Percentiles rank a stretch among this genome's conserved stretches.
Conservation (phyloP, 2,329 filamentous ascomycete genomes). For the Thelonectria rubi region DNA sequence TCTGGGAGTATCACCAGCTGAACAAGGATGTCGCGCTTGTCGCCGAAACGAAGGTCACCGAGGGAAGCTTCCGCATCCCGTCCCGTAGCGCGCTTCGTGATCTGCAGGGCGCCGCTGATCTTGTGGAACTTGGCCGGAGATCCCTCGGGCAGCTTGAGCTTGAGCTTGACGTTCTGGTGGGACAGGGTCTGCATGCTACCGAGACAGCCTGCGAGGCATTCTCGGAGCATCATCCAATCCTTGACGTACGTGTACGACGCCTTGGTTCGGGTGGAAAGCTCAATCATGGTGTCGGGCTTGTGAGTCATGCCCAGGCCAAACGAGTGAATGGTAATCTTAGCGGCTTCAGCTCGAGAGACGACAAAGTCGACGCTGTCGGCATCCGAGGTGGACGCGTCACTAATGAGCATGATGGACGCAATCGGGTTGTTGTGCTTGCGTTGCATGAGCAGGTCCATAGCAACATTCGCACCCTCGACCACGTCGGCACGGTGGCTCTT, state of each 20-base stretch:
- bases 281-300: conserved; percentile 98
- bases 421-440: conserved; percentile 95
- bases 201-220: conserved; percentile 92
- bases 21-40: conserved; percentile 92
- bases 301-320: conserved; percentile 97
- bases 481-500: conserved; percentile 97
- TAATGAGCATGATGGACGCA: conserved; percentile 94
- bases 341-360: conserved; percentile 93
- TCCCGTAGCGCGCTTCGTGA: conserved; percentile 94
- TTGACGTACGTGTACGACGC: conserved; percentile 98
- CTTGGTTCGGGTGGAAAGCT: conserved; percentile 93
- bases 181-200: conserved; percentile 92
- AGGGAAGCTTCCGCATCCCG: conserved; percentile 92
- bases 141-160: conserved; percentile 91
- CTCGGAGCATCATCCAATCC: conserved; percentile 99
- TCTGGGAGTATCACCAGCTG: conserved; percentile 94
- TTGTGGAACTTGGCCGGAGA: conserved; percentile 99
- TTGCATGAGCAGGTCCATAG: conserved; percentile 98
- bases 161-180: conserved; percentile 98
- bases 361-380: conserved; percentile 97
- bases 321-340: conserved; percentile 97
- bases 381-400: conserved; percentile 94
- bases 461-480: conserved; percentile 95
- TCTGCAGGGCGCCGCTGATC: conserved; percentile 94
- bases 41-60: conserved; percentile 92